These are phyloP conservation scores for Eucalyptus virginea DNA, from an alignment of 345 rosid genomes.

Conservation along the genomic window DNA sequence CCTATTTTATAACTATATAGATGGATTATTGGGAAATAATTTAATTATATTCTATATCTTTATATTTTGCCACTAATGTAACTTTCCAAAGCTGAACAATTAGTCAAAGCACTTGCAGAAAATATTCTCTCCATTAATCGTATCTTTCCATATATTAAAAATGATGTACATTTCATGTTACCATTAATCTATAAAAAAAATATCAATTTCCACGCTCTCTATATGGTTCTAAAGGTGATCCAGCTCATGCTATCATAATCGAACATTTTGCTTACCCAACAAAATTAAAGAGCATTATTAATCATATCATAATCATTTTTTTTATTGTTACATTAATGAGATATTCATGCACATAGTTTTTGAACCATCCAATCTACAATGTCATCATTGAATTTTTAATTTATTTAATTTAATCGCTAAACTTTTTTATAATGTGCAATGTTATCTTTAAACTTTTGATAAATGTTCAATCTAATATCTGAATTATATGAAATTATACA, in stretches of 20 bases:
- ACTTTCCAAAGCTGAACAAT: not conserved
- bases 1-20: not conserved
- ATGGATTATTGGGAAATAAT: not conserved
- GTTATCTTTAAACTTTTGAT: rapidly evolving
- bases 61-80: not conserved
- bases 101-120: not conserved
- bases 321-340: too few species aligned
- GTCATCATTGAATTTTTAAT: not conserved
- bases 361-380: not conserved
- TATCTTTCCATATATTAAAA: not conserved
- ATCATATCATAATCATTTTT: not conserved
- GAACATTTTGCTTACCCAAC: not conserved
- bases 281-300: not conserved
- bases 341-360: too few species aligned
- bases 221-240: not conserved
- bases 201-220: too few species aligned
- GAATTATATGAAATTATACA: not conserved
- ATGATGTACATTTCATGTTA: not conserved
- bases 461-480: rapidly evolving
- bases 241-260: not conserved
- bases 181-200: not conserved
- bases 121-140: not conserved
- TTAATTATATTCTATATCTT: not conserved
- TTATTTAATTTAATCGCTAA: rapidly evolving
- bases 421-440: rapidly evolving